Base-by-base conservation (phyloP, 352 stramenopile genomes). In the Phytophthora sansomeana region DNA sequence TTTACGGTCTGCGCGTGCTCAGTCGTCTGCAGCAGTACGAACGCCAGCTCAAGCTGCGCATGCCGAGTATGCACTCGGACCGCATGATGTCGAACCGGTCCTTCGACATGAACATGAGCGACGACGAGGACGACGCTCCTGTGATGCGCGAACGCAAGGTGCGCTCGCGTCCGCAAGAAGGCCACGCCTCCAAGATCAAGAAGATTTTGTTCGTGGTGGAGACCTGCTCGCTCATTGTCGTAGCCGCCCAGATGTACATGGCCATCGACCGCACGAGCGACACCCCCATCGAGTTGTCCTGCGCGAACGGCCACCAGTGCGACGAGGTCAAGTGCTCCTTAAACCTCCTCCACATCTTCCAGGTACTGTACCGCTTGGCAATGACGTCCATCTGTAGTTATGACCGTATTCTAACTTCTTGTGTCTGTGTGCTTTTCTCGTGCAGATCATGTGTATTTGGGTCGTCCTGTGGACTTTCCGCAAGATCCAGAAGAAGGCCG, bases 271-370 rank as follows among this genome's bases (percentile, higher is more conserved):
- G 67, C 26, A 72, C 74, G 32, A 72, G 43, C 39, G 52, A 65
- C 14, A 74, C 66, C 8, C 65, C 69, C 1, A 33, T 72, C 4
- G 84, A 89, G 53, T 55, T 93, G n/a, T 76, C 72, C 1, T 93
- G 84, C 41, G 82, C 84, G 16, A 91, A 91, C 29, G 84, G 82
- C 28, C 39, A 77, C 6, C 32, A 73, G 44, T 93, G 84, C 53
- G 75, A 89, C 0, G 57, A 63, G 17, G 55, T 93, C 46, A 52
- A 72, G 29, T 65, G 69, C 55, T 65, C 50, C 16, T 56, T 89
- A 28, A 81, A 75, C 21, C 21, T 79, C 24, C 63, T 89, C n/a
- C 77, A 89, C 58, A 58, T 75, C 21, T 80, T 81, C 44, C 77
- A 86, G 77, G 74, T 82, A 69, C 47, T 2, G 6, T 46, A 10